Evolutionary conservation across 163 green algal genomes (phyloP).

Genomic region (Prototheca stagnorum): DNA sequence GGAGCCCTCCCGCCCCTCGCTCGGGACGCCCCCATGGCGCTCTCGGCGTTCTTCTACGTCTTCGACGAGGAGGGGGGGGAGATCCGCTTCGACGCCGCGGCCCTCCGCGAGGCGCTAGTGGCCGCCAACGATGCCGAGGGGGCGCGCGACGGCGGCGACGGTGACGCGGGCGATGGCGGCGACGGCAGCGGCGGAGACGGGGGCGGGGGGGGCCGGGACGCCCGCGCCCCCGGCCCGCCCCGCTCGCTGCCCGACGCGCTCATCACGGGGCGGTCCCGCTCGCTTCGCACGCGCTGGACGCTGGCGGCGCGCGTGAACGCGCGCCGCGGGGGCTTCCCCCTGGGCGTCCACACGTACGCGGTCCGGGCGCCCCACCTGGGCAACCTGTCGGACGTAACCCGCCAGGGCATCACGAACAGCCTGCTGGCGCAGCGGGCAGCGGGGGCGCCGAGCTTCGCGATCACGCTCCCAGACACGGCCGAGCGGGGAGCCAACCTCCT

Average conservation of each 20-base stretch:
- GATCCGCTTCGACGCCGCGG: background rate
- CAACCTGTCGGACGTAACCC: constrained; percentile 38
- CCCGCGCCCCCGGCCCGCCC: no score
- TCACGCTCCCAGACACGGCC: constrained; percentile 13
- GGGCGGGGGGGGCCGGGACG: no score
- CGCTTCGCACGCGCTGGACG: no score
- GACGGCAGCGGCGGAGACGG: no score
- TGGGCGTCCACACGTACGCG: constrained; percentile 9
- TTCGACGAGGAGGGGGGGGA: constrained; percentile 27
- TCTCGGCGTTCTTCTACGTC: constrained; percentile 57
- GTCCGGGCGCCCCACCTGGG: constrained; percentile 24
- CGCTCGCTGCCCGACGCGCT: no score
- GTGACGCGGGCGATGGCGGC: no score
- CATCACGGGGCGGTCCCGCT: no score
- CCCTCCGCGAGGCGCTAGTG: background rate
- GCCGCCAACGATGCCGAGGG: no score
- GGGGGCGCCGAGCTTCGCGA: constrained; percentile 1
- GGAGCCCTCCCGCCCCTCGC: no score
- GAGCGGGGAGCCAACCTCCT: constrained; percentile 36
- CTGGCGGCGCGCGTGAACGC: no score
- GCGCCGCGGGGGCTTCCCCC: background rate
- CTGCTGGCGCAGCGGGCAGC: constrained; percentile 7
- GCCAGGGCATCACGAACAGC: constrained; percentile 4
- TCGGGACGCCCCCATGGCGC: background rate
- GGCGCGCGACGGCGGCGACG: no score